A percentile compares a stretch with the other conserved stretches of the same genome.
Evolutionary conservation across 805 yeast genomes (phyloP).

Genomic region (Metschnikowia vanudenii): DNA sequence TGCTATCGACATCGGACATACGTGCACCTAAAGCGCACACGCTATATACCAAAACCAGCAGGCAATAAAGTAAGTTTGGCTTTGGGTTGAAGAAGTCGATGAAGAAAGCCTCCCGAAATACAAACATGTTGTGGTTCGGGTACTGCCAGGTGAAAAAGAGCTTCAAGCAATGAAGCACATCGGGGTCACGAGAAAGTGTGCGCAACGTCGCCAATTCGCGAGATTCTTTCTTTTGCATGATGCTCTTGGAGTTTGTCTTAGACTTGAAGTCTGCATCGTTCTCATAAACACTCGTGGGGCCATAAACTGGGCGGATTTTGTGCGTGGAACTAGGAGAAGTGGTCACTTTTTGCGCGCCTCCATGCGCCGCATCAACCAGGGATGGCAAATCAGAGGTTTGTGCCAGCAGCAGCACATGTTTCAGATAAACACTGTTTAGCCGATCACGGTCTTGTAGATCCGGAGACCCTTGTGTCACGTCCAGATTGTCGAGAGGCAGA

Average conservation of each 20-base stretch:
- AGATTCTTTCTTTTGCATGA: slow-evolving; percentile 15
- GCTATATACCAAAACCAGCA: slow-evolving; percentile 51
- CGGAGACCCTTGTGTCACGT: neutral
- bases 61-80: slow-evolving; percentile 52
- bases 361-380: neutral
- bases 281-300: slow-evolving; percentile 47
- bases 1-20: slow-evolving; percentile 43
- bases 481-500: neutral
- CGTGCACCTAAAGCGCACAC: slow-evolving; percentile 60
- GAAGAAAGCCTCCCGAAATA: slow-evolving; percentile 62
- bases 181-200: slow-evolving; percentile 16
- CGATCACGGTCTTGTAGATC: neutral
- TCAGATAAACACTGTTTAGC: neutral
- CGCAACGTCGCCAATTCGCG: slow-evolving; percentile 13
- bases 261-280: slow-evolving; percentile 31
- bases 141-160: slow-evolving; percentile 63
- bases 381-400: neutral
- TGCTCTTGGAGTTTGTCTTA: slow-evolving; percentile 28
- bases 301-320: slow-evolving; percentile 40
- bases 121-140: slow-evolving; percentile 60
- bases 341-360: neutral
- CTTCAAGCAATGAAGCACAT: slow-evolving; percentile 35
- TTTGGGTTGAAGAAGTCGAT: slow-evolving; percentile 60
- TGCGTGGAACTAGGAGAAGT: slow-evolving; percentile 8
- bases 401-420: neutral